Evolutionary conservation across 2,329 filamentous ascomycete species (phyloP), one percentile per base, ranked within the genome.

Genomic region (Phoma sp.): DNA sequence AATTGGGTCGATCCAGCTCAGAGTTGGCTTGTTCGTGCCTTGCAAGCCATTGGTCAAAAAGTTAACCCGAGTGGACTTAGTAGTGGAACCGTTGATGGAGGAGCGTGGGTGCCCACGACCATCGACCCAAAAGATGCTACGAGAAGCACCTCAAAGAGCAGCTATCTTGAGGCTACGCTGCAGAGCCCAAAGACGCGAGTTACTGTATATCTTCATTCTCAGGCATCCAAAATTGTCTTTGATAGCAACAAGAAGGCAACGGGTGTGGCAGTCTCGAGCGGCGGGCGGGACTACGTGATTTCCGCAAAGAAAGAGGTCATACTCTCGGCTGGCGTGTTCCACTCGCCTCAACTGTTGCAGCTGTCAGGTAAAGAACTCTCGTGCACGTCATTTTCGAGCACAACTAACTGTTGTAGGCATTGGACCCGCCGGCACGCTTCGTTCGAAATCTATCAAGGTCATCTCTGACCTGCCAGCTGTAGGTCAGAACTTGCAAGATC

Each of bases 261-360:
- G 74, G 43, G 59, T 74, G 20, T 77, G 66, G 1, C 73, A 67
- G 5, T 77, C 64, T 43, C 55, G 0, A 57, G 59, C 0, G 26
- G 37, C 7, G 57, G 57, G 1, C 29, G 39, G 11, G 37, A 38
- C 2, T 67, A 60, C 40, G 42, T 57, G 2, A 11, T 67, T 4
- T 39, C 39, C 4, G 61, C 64, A 5, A 50, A 64, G 62, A 76
- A 76, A 34, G 78, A 80, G 60, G 71, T 80, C 18, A 75, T 81
- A 15, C 56, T 80, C 1, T 76, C 77, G 0, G 76, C 76, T 1
- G 62, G 62, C n/a, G 64, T 64, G 14, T 78, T 77, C 47, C 75
- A 76, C 39, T 77, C 73, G 1, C 77, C 76, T 0, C 76, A 79
- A 50, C 56, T 70, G 1, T 62, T 66, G 61, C 68, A 74, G 59